Evolutionary conservation across 1,284 basidiomycete genomes (phyloP).

Genomic region (Ceratobasidium sp.): DNA sequence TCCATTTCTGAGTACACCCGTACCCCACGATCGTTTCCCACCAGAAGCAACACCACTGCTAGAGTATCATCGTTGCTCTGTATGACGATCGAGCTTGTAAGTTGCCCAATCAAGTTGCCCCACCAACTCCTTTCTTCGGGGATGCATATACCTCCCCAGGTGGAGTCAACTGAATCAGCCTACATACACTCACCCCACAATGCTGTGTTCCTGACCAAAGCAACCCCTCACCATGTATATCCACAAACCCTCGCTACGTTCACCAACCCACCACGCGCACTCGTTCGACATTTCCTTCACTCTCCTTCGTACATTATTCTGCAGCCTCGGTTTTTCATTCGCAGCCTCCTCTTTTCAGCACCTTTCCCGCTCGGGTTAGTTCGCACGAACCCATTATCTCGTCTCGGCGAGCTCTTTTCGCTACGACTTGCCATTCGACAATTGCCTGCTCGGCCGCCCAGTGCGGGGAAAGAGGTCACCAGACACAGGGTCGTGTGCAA

Average conservation of each 20-base stretch:
- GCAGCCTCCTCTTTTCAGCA: neutral
- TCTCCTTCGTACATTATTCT: neutral
- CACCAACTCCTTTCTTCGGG: conserved; percentile 1
- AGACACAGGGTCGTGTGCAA: conserved; percentile 13
- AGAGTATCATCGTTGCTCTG: neutral
- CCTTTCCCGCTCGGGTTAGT: conserved; percentile 32
- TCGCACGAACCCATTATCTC: conserved; percentile 2
- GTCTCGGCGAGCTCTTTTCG: conserved; percentile 29
- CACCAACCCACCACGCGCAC: neutral
- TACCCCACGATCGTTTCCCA: conserved; percentile 26
- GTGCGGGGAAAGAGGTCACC: conserved; percentile 24
- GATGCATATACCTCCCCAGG: conserved; percentile 11
- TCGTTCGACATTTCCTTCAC: neutral
- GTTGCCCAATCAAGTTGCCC: conserved; percentile 1
- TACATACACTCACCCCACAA: neutral
- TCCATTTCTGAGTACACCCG: neutral
- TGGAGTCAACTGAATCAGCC: neutral
- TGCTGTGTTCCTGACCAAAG: neutral
- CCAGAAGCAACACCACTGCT: conserved; percentile 3
- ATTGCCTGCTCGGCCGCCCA: neutral
- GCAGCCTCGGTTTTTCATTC: neutral
- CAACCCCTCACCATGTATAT: neutral
- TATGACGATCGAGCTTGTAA: neutral
- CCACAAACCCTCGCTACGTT: conserved; percentile 4
- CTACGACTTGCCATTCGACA: conserved; percentile 3